phyloP scores from a whole-genome alignment of 2,329 filamentous ascomycete genomes.

The Penicillium paneum region DNA sequence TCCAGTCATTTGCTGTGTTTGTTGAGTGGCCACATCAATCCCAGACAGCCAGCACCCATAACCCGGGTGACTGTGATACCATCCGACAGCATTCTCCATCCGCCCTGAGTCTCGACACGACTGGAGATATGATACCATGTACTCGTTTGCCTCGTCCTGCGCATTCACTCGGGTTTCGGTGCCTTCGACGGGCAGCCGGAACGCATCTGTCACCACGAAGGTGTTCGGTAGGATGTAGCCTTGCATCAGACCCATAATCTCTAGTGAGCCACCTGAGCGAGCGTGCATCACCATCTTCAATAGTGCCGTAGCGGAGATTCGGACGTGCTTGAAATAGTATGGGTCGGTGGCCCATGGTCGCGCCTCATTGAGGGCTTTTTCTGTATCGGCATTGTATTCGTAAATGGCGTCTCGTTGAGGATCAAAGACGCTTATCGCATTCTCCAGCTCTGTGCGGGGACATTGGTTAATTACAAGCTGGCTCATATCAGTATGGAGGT shows the following conservation, averaged over 20 bases:
- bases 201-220: constrained; percentile 90
- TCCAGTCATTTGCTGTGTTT: constrained; percentile 82
- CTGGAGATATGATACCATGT: constrained; percentile 83
- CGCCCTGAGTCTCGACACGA: constrained; percentile 71
- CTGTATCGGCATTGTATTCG: constrained; percentile 67
- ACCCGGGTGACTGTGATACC: constrained; percentile 97
- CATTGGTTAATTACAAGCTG: constrained; percentile 9
- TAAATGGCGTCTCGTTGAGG: constrained; percentile 87
- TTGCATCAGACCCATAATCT: constrained; percentile 98
- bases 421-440: constrained; percentile 79
- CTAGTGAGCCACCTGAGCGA: constrained; percentile 84
- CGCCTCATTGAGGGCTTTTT: constrained; percentile 62
- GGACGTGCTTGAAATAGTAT: constrained; percentile 87
- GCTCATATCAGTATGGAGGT: constrained; percentile 2
- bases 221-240: constrained; percentile 81
- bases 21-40: constrained; percentile 89
- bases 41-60: constrained; percentile 98
- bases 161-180: constrained; percentile 99
- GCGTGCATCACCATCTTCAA: constrained; percentile 99
- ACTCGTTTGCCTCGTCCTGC: constrained; percentile 93
- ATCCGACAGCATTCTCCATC: constrained; percentile 89
- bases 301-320: constrained; percentile 88
- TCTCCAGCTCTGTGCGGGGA: constrained; percentile 70
- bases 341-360: constrained; percentile 76
- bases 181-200: constrained; percentile 90